Evolutionary conservation across 2,329 filamentous ascomycete genomes (phyloP).

Genomic region (Bipolaris cookei): DNA sequence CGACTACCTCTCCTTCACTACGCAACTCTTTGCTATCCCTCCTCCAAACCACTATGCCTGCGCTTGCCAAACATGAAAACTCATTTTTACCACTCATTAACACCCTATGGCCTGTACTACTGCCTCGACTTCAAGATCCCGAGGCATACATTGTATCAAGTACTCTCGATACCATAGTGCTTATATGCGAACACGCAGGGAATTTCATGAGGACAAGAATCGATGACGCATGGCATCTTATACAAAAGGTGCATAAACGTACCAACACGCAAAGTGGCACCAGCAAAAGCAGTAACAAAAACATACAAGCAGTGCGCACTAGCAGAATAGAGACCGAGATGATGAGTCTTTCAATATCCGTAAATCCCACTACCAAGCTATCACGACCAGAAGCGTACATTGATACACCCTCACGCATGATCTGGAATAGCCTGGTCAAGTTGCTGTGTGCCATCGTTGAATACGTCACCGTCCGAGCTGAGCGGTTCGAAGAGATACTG

Average conservation of each 20-base stretch:
- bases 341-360: constrained; percentile 7
- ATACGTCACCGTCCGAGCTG: constrained; percentile 69
- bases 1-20: constrained; percentile 79
- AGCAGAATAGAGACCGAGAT: constrained; percentile 12
- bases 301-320: constrained; percentile 4
- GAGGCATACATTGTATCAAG: constrained; percentile 73
- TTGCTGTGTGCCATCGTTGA: constrained; percentile 67
- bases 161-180: constrained; percentile 71
- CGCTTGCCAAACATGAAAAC: constrained; percentile 77
- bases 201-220: constrained; percentile 82
- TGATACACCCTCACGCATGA: constrained; percentile 62
- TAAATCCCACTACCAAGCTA: neutral
- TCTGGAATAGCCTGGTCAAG: constrained; percentile 68
- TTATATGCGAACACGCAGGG: constrained; percentile 74
- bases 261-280: constrained; percentile 19
- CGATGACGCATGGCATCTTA: constrained; percentile 71
- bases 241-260: constrained; percentile 46
- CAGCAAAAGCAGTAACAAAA: neutral
- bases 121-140: constrained; percentile 68
- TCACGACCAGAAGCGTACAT: constrained; percentile 52
- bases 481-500: constrained; percentile 74
- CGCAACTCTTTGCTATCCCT: constrained; percentile 80
- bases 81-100: constrained; percentile 89
- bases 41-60: constrained; percentile 72
- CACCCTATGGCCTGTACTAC: constrained; percentile 84